Base-by-base conservation (phyloP, 371 early-diverging fungal species). In the Enteropsectra breve region DNA sequence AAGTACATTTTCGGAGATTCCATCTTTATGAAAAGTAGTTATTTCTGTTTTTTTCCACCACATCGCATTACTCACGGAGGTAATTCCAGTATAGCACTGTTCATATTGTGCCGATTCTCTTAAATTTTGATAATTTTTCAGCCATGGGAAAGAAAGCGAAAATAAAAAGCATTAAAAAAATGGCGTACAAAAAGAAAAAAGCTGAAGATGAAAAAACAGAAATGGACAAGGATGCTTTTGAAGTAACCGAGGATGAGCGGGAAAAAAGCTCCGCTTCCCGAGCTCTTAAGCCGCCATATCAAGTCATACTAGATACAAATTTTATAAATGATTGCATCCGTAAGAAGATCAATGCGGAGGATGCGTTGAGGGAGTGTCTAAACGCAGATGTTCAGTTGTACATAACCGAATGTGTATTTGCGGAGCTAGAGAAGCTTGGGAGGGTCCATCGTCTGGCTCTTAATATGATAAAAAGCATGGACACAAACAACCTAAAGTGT, bases 281-380 rank as follows among this genome's bases (percentile, higher is more conserved):
- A 32, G 87, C 91, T 15, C 83, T 98, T 21, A 92, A 87, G 1
- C 97, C 99, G 43, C 99, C 99, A 32, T 98, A 97, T 80, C 88
- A 89, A 68, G 86, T 98, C 34, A 81, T 98, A 8, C 86, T 98
- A 38, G 99, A 98, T 82, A 97, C 99, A 72, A 98, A 98, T 80
- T 98, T 97, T 75, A 95, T 98, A 83, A 96, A 97, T 83, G 92
- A 94, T 72, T 88, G 94, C 21, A 90, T 98, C 70, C 90, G 94
- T 77, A 94, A 94, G 84, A 94, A 94, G 77, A 84, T 96, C 33
- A 97, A 97, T 76, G 83, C 94, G 45, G 85, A 92, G 40, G 87
- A 90, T 70, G 86, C 89, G 13, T 88, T 95, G 88, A 94, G 96
- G 91, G 92, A 92, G 76, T 94, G 94, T 76, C 83, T 97, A 23